Base-by-base conservation (phyloP, 805 yeast genomes). In the Torulaspora microellipsoides region DNA sequence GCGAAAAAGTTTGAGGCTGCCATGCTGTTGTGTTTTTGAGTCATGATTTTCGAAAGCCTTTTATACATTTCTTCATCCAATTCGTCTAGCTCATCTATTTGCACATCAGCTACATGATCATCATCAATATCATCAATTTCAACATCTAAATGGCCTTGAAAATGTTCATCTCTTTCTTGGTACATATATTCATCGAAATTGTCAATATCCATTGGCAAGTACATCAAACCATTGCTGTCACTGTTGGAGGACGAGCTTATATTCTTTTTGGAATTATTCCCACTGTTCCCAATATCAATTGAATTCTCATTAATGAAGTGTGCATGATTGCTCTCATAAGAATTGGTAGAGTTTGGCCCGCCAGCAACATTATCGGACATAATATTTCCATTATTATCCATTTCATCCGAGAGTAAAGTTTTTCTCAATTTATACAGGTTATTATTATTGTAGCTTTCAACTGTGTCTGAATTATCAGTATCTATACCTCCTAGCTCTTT, bases 31-130 rank as follows among this genome's bases (percentile, higher is more conserved):
- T 17, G 15, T 2, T 33, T 33, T 20, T 34, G 38, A 11, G 34
- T 46, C 40, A 41, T 42, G 1, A 43, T 30, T 3, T 39, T 38
- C 3, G 60, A 53, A 5, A 60, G 34, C 25, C 61, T 52, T 13
- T 46, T 53, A 40, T 60, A 62, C 41, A 62, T 47, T 40, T 57
- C 63, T 42, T 60, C 65, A 38, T 62, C 65, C 17, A 62, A 39
- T 31, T 55, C 64, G 42, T 62, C 66, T 32, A 58, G 43, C 13
- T 60, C 65, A 10, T 51, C 62, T 15, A 60, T 45, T 17, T 52
- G 50, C 4, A 60, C 36, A 39, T 62, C 66, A 30, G 49, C 51
- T 7, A 59, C 62, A 31, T 50, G 52, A 33, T 49, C 54, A 17
- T 50, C 54, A 23, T 56, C 62, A 8, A 46, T 46, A 25, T 57